Base-by-base conservation (phyloP, 805 yeast genomes). In the Pichia thaimueangensis region DNA sequence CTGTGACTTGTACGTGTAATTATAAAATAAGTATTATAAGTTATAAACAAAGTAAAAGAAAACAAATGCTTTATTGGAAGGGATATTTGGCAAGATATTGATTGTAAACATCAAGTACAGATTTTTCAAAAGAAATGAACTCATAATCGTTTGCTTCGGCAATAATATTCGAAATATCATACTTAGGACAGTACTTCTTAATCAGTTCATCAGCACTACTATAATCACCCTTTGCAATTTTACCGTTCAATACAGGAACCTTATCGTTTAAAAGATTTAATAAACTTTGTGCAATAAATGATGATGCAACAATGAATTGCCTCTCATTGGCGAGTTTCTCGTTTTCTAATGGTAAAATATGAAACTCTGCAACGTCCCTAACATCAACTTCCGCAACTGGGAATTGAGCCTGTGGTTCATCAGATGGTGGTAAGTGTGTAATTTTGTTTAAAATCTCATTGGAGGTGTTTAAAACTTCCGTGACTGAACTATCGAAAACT, bases 351-450 rank as follows among this genome's bases (percentile, higher is more conserved):
- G 82, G 79, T 15, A 56, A 50, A 12, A 76, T 50, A 54, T 80
- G 86, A 7, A 80, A 77, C 42, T 54, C 55, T 7, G 85, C 82
- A 30, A 74, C 82, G 53, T 80, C 85, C 52, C 83, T 68, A 6
- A 80, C 84, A 56, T 80, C 83, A 28, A 73, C 65, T 37, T 54
- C 47, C 7, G 49, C 38, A 12, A 45, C 44, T 11, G 33, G n/a
- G 6, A 45, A 55, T 67, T 77, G 40, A 56, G 57, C 11, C 53
- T 42, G 37, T 22, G 39, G 43, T 20, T 64, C 23, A 56, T 45
- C 43, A 34, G 46, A 50, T 19, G 37, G 41, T 12, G 58, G 51
- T 42, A 54, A 30, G 21, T 55, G 54, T 20, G 60, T 46, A 22
- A 56, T 31, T 13, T 32, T 13, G 41, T 53, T 59, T 40, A 66